A percentile compares a stretch with the other conserved stretches of the same genome.
Evolutionary conservation across 225 moss, liverwort and hornwort genomes (phyloP).

Genomic region (Asterella californica): DNA sequence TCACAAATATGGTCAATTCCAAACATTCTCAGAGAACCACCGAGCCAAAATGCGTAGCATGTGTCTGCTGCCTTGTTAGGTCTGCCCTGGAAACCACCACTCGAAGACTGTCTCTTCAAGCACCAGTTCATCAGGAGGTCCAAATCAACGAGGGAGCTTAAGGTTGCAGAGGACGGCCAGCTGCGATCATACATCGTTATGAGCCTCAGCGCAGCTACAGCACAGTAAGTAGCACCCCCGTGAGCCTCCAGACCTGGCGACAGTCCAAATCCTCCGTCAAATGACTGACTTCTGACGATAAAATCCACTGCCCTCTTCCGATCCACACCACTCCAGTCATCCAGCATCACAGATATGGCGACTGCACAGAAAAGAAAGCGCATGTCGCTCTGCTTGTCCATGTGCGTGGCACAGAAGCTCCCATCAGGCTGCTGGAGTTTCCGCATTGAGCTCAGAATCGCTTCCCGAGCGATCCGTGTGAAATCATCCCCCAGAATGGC

Average conservation of each 20-base stretch:
- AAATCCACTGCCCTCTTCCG: conserved; percentile 58
- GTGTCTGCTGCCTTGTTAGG: conserved; percentile 85
- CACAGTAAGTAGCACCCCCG: conserved; percentile 94
- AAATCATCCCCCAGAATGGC: conserved; percentile 85
- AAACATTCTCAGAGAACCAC: conserved; percentile 36
- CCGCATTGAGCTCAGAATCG: conserved; percentile 57
- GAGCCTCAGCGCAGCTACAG: conserved; percentile 75
- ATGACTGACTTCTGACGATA: conserved; percentile 76
- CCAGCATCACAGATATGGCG: conserved; percentile 81
- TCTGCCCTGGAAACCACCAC: conserved; percentile 95
- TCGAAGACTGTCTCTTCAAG: conserved; percentile 62
- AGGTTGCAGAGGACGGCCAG: conserved; percentile 39
- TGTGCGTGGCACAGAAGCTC: conserved; percentile 68
- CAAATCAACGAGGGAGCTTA: conserved; percentile 39
- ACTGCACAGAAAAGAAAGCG: conserved; percentile 95
- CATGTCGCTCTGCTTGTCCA: conserved; percentile 82
- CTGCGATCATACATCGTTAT: conserved; percentile 58
- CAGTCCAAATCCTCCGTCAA: conserved; percentile 80
- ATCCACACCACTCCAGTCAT: conserved; percentile 92
- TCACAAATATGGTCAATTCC: conserved; percentile 37
- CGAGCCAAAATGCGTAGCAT: conserved; percentile 95
- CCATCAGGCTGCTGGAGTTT: conserved; percentile 89
- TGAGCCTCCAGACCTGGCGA: conserved; percentile 86
- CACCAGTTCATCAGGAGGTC: conserved; percentile 68
- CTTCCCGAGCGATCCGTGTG: conserved; percentile 61